These are phyloP conservation scores for Mortierella sp. DNA, from an alignment of 371 early-diverging fungal species.

Conservation along the genomic window DNA sequence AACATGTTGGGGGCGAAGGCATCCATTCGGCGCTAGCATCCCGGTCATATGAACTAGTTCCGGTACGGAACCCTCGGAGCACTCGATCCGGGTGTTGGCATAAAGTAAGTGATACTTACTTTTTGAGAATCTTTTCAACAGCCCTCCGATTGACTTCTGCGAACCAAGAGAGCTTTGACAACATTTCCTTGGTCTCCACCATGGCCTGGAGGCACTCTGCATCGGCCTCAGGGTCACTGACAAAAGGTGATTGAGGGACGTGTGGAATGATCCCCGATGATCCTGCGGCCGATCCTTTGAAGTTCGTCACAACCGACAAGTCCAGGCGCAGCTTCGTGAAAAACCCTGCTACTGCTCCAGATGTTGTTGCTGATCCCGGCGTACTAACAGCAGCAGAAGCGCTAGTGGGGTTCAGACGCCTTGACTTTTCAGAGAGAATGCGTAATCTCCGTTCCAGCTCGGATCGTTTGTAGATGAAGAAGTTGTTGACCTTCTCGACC, in stretches of 20 bases:
- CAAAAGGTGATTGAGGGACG: slow-evolving; percentile 37
- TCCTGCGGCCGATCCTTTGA: slow-evolving; percentile 8
- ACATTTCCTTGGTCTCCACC: slow-evolving; percentile 67
- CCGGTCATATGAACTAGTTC: too few relatives aligned
- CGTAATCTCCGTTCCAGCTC: slow-evolving; percentile 71
- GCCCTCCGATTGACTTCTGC: slow-evolving; percentile 75
- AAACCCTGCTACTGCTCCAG: neutral
- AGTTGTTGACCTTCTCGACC: slow-evolving; percentile 74
- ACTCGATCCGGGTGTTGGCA: neutral
- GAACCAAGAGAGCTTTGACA: slow-evolving; percentile 71
- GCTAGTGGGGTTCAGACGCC: slow-evolving; percentile 25
- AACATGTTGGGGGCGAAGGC: too few relatives aligned
- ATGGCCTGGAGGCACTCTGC: slow-evolving; percentile 68
- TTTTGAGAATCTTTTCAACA: slow-evolving; percentile 77
- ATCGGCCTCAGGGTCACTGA: slow-evolving; percentile 54
- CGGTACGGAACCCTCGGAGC: too few relatives aligned
- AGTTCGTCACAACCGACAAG: slow-evolving; percentile 30
- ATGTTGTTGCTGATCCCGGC: slow-evolving; percentile 23
- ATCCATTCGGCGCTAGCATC: too few relatives aligned
- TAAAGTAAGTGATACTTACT: slow-evolving; percentile 56
- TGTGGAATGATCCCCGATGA: neutral
- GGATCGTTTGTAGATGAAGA: slow-evolving; percentile 68
- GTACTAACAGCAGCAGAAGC: neutral
- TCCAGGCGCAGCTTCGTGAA: slow-evolving; percentile 15
- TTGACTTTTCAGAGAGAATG: slow-evolving; percentile 68